Conservation (phyloP, 2,329 filamentous ascomycete genomes). For the Trichophyton rubrum region DNA sequence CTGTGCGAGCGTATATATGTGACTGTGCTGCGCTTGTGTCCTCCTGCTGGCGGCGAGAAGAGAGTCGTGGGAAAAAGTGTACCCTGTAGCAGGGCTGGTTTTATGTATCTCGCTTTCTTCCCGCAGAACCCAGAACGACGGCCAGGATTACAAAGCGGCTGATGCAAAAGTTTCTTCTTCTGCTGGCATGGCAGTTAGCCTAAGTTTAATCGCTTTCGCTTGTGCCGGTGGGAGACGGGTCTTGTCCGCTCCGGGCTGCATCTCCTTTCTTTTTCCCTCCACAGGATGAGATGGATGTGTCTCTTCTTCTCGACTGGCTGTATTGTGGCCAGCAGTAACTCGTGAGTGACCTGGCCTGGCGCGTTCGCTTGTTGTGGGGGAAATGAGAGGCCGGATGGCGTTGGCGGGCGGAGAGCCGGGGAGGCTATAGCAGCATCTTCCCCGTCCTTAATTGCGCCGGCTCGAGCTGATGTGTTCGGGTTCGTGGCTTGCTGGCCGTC, state of each 20-base stretch:
- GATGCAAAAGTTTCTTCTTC: neutral
- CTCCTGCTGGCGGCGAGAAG: neutral
- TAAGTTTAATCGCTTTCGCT: neutral
- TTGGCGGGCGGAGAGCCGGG: neutral
- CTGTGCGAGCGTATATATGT: neutral
- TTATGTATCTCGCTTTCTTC: neutral
- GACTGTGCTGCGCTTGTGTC: neutral
- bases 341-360: neutral
- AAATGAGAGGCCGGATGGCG: neutral
- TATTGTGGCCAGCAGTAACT: too few species aligned
- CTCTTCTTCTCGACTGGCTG: neutral
- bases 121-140: too few species aligned
- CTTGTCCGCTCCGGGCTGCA: neutral
- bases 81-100: neutral
- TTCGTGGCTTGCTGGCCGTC: neutral
- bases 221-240: neutral
- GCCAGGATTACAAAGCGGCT: conserved; percentile 3
- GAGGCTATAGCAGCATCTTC: neutral
- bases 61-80: too few species aligned
- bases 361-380: neutral
- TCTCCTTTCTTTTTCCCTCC: neutral
- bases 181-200: neutral
- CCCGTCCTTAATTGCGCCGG: neutral
- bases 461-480: neutral
- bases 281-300: neutral